Percentiles rank a stretch among this genome's conserved stretches.
Conservation (phyloP, 1,284 basidiomycete genomes). For the Marasmius sp. region DNA sequence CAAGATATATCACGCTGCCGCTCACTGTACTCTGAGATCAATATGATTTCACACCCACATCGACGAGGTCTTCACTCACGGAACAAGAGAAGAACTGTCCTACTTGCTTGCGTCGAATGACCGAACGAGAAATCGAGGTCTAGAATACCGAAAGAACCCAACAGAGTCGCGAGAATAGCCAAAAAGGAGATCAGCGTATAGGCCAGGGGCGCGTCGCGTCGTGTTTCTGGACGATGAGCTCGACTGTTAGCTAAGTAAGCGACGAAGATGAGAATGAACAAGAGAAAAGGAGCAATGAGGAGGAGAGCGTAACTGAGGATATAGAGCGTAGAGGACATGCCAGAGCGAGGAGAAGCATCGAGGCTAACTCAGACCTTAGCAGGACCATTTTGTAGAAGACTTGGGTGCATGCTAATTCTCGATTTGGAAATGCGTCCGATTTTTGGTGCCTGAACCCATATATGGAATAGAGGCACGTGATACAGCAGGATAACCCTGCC, state of each 20-base stretch:
- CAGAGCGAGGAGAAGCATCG: background rate
- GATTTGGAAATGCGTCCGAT: background rate
- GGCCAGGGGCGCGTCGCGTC: background rate
- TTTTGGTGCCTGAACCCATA: background rate
- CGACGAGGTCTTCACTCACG: background rate
- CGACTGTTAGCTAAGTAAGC: background rate
- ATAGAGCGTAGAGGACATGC: background rate
- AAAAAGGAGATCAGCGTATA: background rate
- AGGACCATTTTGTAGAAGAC: background rate
- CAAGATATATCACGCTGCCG: background rate
- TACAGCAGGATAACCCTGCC: background rate
- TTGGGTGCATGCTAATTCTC: background rate
- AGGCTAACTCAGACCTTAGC: background rate
- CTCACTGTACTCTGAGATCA: background rate
- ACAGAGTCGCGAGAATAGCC: background rate
- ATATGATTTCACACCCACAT: background rate
- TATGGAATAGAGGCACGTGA: background rate
- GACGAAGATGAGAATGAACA: background rate
- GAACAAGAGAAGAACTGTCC: background rate
- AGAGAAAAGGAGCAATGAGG: background rate
- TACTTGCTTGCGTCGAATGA: background rate
- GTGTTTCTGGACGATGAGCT: background rate
- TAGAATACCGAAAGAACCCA: background rate
- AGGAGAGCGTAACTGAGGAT: background rate
- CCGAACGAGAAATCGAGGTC: background rate